Evolutionary conservation across 2,329 filamentous ascomycete genomes (phyloP), one percentile per base, ranked within the genome.

Genomic region (Neoascochyta sp.): DNA sequence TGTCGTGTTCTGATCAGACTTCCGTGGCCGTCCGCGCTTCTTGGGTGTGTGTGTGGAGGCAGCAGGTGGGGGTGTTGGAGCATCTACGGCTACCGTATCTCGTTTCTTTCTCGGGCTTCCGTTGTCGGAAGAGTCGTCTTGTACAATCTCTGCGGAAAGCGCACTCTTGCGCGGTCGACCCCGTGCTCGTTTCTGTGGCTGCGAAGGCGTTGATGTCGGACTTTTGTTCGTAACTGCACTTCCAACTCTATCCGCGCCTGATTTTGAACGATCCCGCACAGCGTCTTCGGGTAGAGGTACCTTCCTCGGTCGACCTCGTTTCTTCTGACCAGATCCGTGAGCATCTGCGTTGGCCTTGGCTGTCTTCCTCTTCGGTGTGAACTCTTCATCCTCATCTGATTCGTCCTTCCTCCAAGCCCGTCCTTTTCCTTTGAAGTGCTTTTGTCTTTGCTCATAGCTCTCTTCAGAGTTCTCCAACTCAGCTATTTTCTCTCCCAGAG

Each of bases 381-480:
- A 52, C 15, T 58, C 52, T 16, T 54, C 39, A 23, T 59, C 56
- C 30, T 57, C 56, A 14, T 57, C 54, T 4, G 52, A 51, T 3
- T 45, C 47, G 9, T 54, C 50, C 29, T 58, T 58, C 34, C 53
- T 55, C 51, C 52, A 57, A 5, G 51, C 51, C 10, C 55, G 40
- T 6, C 54, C 54, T 36, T 57, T 58, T 17, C 52, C 51, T 23
- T 58, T 58, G 43, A 52, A 57, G 24, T 57, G 49, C 25, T 50
- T 54, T 21, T 27, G 33, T 16, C 18, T 20, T 10, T 7, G 18
- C 18, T 20, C 18, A 20, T 20, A 7, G 11, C 27, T 20, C 22
- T 34, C 37, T 16, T 20, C n/a, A n/a, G n/a, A n/a, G n/a, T n/a
- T n/a, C n/a, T n/a, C n/a, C n/a, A n/a, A n/a, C n/a, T n/a, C n/a